A percentile compares a stretch with the other conserved stretches of the same genome.
phyloP scores from a whole-genome alignment of 2,329 filamentous ascomycete genomes.

The Cryphonectria japonica region DNA sequence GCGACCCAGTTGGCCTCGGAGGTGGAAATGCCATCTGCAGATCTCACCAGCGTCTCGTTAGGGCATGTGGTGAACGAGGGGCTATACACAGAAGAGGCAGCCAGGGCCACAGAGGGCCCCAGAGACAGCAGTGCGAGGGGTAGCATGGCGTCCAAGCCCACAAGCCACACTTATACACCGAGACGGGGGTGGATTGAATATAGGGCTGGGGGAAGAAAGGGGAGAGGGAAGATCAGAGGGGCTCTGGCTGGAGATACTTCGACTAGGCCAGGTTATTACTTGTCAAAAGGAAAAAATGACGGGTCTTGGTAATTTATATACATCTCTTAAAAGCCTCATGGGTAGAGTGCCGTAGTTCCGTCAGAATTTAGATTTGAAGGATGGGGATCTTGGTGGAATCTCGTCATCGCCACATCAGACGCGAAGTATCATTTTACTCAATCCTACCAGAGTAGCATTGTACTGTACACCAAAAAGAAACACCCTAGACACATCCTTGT shows the following conservation, averaged over 20 bases:
- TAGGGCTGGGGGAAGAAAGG: too few relatives aligned
- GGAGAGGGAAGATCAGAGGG: neutral
- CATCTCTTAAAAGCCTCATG: neutral
- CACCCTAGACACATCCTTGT: neutral
- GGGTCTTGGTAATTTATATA: constrained; percentile 1
- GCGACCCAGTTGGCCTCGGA: constrained; percentile 18
- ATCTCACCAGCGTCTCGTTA: constrained; percentile 19
- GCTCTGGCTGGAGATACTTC: neutral
- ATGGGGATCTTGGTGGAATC: neutral
- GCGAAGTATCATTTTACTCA: constrained; percentile 1
- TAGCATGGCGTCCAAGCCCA: constrained; percentile 8
- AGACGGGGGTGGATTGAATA: neutral
- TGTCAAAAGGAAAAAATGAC: neutral
- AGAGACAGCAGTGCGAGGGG: constrained; percentile 18
- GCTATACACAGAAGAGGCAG: constrained; percentile 13
- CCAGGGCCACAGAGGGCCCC: constrained; percentile 18
- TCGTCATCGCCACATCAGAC: neutral
- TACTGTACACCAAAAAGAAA: neutral
- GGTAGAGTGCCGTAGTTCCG: neutral
- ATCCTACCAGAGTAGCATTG: neutral
- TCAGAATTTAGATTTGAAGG: constrained; percentile 8
- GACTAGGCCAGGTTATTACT: neutral
- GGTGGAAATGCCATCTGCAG: constrained; percentile 24
- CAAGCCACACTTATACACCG: neutral
- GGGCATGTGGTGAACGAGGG: constrained; percentile 16